Evolutionary conservation across 2,329 filamentous ascomycete genomes (phyloP), one percentile per base, ranked within the genome.

Genomic region (Ophiostoma piceae): DNA sequence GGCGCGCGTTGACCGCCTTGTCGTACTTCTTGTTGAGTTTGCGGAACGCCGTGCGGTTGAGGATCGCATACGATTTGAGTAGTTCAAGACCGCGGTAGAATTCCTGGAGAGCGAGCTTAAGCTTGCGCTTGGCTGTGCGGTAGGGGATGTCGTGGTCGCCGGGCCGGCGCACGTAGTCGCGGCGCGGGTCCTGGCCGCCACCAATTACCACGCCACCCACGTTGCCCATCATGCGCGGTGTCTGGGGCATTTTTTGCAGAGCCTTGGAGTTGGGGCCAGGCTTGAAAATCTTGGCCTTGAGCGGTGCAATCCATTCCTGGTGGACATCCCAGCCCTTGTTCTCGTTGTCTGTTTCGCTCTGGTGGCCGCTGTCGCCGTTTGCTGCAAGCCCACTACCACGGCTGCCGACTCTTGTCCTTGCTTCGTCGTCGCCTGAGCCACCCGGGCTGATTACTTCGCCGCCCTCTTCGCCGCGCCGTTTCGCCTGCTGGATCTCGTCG

Each of bases 21-120:
- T 98, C 94, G 77, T 96, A 98, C 79, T 99, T 99, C 79, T 99
- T 99, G 80, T 96, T 97, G 77, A 99, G 92, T 79, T 99, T 99
- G 41, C 94, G 89, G 76, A 98, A 98, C 0, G 93, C 95, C 0
- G 92, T 97, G 67, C 92, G 87, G 78, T 99, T 99, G 16, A 97
- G 83, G 29, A 96, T 81, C 1, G 93, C 90, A 75, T 96, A 99
- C 0, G 92, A 91, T 80, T 97, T 98, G 71, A 99, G 84, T 65
- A 98, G 82, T 77, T 99, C 95, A 16, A 99, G 84, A 0, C 92
- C 90, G 26, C 94, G 90, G 77, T 99, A 98, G 77, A 93, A 97
- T 78, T 98, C 95, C 75, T 96, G 91, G 67, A 98, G 79, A 0
- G 95, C 95, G 66, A 92, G 82, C 79, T 98, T 98, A 70, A 99